These are phyloP conservation scores for Xylaria sp. DNA, from an alignment of 2,329 filamentous ascomycete species.

Conservation along the genomic window DNA sequence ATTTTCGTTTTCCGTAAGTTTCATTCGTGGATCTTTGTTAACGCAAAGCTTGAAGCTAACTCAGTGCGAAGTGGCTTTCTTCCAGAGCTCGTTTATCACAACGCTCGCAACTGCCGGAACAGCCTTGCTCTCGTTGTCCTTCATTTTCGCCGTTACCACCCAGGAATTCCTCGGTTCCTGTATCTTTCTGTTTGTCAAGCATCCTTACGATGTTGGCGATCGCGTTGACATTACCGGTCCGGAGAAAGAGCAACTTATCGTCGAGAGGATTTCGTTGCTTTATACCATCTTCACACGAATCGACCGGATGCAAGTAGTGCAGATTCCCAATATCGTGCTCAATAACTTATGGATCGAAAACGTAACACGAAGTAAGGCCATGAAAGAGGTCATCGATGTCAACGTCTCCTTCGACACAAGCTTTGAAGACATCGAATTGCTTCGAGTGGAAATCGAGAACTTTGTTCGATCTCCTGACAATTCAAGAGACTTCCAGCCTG, in stretches of 20 bases:
- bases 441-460: slow-evolving; percentile 81
- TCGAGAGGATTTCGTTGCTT: slow-evolving; percentile 92
- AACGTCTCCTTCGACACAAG: slow-evolving; percentile 84
- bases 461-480: slow-evolving; percentile 89
- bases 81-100: slow-evolving; percentile 83
- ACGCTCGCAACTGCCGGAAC: slow-evolving; percentile 91
- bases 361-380: slow-evolving; percentile 85
- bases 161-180: slow-evolving; percentile 98
- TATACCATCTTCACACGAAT: slow-evolving; percentile 91
- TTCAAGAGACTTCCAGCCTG: slow-evolving; percentile 85
- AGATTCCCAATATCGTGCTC: slow-evolving; percentile 89
- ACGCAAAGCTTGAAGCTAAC: slow-evolving; percentile 13
- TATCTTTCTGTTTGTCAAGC: slow-evolving; percentile 98
- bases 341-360: slow-evolving; percentile 97
- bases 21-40: neutral
- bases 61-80: slow-evolving; percentile 71
- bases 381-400: slow-evolving; percentile 83
- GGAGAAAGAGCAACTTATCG: slow-evolving; percentile 69
- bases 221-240: slow-evolving; percentile 77
- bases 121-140: slow-evolving; percentile 91
- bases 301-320: slow-evolving; percentile 76
- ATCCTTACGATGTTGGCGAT: slow-evolving; percentile 95
- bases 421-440: slow-evolving; percentile 86
- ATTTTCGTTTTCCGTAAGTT: slow-evolving; percentile 80
- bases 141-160: slow-evolving; percentile 89